A percentile compares a stretch with the other conserved stretches of the same genome.
These are phyloP conservation scores for Kurtzmaniella quercitrusa DNA, from an alignment of 1,139 yeast genomes.

Conservation along the genomic window DNA sequence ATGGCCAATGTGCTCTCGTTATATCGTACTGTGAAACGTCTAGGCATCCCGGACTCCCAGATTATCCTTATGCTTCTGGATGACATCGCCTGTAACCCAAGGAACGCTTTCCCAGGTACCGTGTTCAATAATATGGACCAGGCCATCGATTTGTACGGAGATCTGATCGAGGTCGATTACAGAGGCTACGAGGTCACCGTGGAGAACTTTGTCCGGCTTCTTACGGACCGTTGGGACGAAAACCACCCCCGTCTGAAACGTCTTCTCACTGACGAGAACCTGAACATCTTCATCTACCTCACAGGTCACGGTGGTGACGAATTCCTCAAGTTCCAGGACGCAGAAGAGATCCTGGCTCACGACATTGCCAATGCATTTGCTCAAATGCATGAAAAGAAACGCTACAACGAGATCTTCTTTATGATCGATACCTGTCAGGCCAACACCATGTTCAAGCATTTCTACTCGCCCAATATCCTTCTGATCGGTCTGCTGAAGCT, in stretches of 20 bases:
- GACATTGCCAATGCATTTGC: constrained; percentile 97
- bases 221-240: constrained; percentile 94
- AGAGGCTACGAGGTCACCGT: constrained; percentile 98
- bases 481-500: constrained; percentile 91
- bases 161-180: constrained; percentile 91
- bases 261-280: constrained; percentile 85
- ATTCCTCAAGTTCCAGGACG: constrained; percentile 94
- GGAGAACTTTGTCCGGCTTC: constrained; percentile 82
- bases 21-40: constrained; percentile 90
- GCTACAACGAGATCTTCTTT: constrained; percentile 91
- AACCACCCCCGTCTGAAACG: constrained; percentile 92
- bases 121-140: constrained; percentile 93
- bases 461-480: constrained; percentile 87
- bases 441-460: constrained; percentile 90
- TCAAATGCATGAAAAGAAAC: constrained; percentile 92
- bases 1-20: constrained; percentile 95
- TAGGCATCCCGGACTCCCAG: constrained; percentile 97
- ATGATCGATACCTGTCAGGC: constrained; percentile 99
- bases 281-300: constrained; percentile 89
- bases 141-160: constrained; percentile 92
- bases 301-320: constrained; percentile 99
- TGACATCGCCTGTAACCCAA: constrained; percentile 94
- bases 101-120: constrained; percentile 94
- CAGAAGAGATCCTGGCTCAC: constrained; percentile 93
- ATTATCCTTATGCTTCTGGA: constrained; percentile 94